phyloP scores from a whole-genome alignment of 2,329 filamentous ascomycete genomes.

The Cladophialophora immunda region DNA sequence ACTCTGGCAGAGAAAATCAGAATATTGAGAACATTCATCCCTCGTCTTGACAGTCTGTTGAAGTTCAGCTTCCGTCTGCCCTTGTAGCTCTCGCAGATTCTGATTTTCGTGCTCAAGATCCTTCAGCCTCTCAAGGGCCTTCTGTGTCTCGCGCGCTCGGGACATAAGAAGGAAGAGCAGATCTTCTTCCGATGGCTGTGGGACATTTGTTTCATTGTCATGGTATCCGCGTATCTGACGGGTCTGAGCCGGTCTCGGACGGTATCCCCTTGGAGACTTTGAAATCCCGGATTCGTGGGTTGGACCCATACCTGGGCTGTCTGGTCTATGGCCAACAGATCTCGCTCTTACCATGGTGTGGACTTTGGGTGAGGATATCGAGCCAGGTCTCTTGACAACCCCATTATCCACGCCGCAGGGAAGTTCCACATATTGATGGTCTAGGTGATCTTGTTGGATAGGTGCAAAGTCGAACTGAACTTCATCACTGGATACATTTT shows the following conservation, averaged over 20 bases:
- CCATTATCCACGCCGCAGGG: background rate
- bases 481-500: background rate
- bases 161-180: conserved; percentile 36
- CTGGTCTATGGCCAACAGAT: background rate
- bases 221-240: background rate
- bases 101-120: conserved; percentile 27
- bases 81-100: conserved; percentile 14
- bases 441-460: background rate
- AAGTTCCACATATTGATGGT: background rate
- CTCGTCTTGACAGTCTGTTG: conserved; percentile 15
- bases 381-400: background rate
- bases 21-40: conserved; percentile 21
- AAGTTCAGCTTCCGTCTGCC: conserved; percentile 19
- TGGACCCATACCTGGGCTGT: background rate
- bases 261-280: conserved; percentile 8
- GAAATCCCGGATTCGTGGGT: conserved; percentile 3
- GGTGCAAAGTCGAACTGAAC: conserved; percentile 7
- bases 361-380: background rate
- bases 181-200: conserved; percentile 36
- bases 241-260: background rate
- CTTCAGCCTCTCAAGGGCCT: conserved; percentile 17
- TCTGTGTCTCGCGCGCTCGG: conserved; percentile 23
- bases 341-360: background rate
- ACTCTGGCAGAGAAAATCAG: conserved; percentile 12
- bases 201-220: background rate